These are phyloP conservation scores for Clonostachys rhizophaga DNA, from an alignment of 2,329 filamentous ascomycete species.

Conservation along the genomic window DNA sequence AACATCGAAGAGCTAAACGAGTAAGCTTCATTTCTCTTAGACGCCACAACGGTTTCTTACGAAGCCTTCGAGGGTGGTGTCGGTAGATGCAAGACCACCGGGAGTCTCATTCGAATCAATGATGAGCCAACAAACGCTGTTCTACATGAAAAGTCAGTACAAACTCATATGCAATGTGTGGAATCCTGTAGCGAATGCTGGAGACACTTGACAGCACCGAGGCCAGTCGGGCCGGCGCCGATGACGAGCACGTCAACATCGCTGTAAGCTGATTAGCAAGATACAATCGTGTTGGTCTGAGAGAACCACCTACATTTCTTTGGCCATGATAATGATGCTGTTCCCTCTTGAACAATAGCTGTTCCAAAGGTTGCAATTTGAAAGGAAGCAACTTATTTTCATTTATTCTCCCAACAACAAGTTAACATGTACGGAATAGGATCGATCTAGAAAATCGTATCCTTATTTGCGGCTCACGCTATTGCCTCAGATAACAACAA, in stretches of 20 bases:
- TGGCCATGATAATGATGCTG: no score
- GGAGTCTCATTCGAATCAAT: conserved; percentile 88
- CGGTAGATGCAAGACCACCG: conserved; percentile 92
- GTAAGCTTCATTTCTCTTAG: conserved; percentile 9
- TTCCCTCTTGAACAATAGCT: no score
- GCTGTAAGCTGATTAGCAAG: conserved; percentile 34
- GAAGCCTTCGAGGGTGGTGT: conserved; percentile 58
- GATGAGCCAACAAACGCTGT: conserved; percentile 93
- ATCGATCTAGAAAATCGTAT: no score
- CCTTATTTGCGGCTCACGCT: no score
- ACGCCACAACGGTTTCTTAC: not conserved
- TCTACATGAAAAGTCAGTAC: conserved; percentile 42
- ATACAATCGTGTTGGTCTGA: no score
- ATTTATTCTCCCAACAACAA: no score
- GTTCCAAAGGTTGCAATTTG: no score
- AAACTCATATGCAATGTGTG: conserved; percentile 12
- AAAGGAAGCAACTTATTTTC: no score
- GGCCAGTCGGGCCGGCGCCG: conserved; percentile 93
- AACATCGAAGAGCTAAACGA: conserved; percentile 85
- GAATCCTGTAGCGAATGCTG: conserved; percentile 77
- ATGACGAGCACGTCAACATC: conserved; percentile 97
- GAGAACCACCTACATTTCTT: no score
- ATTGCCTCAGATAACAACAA: no score
- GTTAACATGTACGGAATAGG: no score
- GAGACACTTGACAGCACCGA: conserved; percentile 95